Percentiles rank a stretch among this genome's conserved stretches.
Evolutionary conservation across 176 grass and related monocot species (phyloP).

Genomic region (Rhipidocladum racemiflorum): DNA sequence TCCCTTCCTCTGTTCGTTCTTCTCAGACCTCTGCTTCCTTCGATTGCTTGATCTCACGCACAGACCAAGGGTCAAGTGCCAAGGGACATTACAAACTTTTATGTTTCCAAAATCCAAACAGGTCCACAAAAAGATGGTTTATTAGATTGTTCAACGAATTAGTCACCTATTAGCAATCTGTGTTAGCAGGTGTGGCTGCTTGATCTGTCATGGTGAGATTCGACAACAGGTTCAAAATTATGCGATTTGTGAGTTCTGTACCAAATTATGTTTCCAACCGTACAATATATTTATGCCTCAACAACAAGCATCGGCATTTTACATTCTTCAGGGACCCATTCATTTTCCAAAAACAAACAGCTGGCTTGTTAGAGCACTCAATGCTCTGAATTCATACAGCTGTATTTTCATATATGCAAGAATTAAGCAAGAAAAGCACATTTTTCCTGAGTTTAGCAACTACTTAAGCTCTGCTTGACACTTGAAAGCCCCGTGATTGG

Average conservation of each 20-base stretch:
- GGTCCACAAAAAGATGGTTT: neutral
- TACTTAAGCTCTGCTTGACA: neutral
- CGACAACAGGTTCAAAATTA: neutral
- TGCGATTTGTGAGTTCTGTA: neutral
- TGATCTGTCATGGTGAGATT: neutral
- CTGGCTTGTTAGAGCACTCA: neutral
- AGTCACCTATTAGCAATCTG: neutral
- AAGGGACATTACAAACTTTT: too few relatives aligned
- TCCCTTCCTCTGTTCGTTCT: too few relatives aligned
- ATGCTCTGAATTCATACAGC: neutral
- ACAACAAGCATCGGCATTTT: neutral
- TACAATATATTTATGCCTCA: neutral
- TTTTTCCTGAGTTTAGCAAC: neutral
- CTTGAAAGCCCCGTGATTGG: conserved; percentile 1
- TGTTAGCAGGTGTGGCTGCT: neutral
- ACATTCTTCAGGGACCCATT: neutral
- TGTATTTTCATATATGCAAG: neutral
- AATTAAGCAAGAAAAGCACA: neutral
- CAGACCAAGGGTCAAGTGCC: too few relatives aligned
- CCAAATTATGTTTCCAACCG: neutral
- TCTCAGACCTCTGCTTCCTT: too few relatives aligned
- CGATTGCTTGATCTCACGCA: too few relatives aligned
- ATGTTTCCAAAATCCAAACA: neutral
- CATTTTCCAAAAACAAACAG: neutral
- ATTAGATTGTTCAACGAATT: neutral